Percentiles rank a stretch among this genome's conserved stretches.
phyloP scores from a whole-genome alignment of 345 rosid genomes.

The Eutrema yunnanense region DNA sequence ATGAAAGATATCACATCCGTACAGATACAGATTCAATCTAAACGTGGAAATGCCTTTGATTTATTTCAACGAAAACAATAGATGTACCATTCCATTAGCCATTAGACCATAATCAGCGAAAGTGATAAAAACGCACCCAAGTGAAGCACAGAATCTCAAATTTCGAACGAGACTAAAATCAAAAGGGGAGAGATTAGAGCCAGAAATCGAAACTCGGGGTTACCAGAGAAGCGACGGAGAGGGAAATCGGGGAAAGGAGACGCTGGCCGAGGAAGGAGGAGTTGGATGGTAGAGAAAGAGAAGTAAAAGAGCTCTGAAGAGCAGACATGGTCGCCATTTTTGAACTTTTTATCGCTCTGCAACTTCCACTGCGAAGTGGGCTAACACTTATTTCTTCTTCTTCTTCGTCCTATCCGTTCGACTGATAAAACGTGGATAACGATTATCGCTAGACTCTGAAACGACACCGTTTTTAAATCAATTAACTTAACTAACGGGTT shows the following conservation, averaged over 20 bases:
- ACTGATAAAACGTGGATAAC: conserved; percentile 29
- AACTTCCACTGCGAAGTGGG: neutral
- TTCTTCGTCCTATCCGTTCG: conserved; percentile 25
- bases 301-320: conserved; percentile 65
- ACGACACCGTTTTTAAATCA: neutral
- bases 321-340: conserved; percentile 69
- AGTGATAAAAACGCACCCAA: neutral
- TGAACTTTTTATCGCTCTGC: conserved; percentile 18
- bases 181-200: neutral
- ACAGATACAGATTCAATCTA: neutral
- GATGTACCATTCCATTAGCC: neutral
- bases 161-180: neutral
- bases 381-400: neutral
- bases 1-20: neutral
- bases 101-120: neutral
- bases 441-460: neutral
- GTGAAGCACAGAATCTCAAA: neutral
- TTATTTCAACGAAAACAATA: too few species aligned
- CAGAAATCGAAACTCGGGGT: conserved; percentile 1
- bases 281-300: conserved; percentile 53
- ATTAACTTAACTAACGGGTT: neutral
- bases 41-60: neutral
- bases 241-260: conserved; percentile 38
- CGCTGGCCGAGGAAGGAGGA: conserved; percentile 76
- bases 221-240: conserved; percentile 41